These are phyloP conservation scores for Dryadomyces quercus-mongolicae DNA, from an alignment of 2,329 filamentous ascomycete species.

Conservation along the genomic window DNA sequence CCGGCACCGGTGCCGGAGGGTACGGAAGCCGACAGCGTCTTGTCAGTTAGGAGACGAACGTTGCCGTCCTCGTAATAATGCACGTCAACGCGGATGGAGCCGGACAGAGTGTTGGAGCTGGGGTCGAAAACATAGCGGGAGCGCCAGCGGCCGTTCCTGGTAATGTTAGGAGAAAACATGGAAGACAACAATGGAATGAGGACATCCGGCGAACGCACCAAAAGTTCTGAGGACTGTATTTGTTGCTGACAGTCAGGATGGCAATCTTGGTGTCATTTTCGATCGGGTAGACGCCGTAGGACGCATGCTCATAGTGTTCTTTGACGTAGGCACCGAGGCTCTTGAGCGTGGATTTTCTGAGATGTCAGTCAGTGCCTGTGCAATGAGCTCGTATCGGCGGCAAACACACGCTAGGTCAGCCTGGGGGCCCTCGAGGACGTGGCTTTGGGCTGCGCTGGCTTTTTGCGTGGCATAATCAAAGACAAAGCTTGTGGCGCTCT, in stretches of 20 bases:
- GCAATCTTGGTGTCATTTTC: conserved; percentile 66
- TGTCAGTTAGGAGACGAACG: conserved; percentile 83
- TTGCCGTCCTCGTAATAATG: conserved; percentile 99
- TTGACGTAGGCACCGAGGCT: conserved; percentile 61
- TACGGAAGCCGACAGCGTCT: conserved; percentile 53
- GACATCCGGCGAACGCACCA: conserved; percentile 43
- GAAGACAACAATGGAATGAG: not conserved
- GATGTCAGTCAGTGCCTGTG: not conserved
- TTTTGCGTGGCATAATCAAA: conserved; percentile 79
- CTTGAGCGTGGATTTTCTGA: conserved; percentile 73
- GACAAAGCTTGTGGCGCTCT: conserved; percentile 75
- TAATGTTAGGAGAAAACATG: not conserved
- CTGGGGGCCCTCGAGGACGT: conserved; percentile 65
- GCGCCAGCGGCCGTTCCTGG: conserved; percentile 91
- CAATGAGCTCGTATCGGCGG: not conserved
- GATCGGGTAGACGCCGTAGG: conserved; percentile 72
- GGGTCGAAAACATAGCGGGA: conserved; percentile 73
- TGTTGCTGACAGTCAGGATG: conserved; percentile 80
- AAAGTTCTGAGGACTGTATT: conserved; percentile 97
- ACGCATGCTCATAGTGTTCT: conserved; percentile 79
- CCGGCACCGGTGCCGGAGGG: conserved; percentile 51
- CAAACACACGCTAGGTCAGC: conserved; percentile 64
- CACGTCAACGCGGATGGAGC: conserved; percentile 83
- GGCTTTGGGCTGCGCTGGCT: conserved; percentile 70
- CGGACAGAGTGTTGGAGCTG: conserved; percentile 54